Conservation (phyloP, 768 basidiomycete genomes). For the Clitopilus hobsonii region DNA sequence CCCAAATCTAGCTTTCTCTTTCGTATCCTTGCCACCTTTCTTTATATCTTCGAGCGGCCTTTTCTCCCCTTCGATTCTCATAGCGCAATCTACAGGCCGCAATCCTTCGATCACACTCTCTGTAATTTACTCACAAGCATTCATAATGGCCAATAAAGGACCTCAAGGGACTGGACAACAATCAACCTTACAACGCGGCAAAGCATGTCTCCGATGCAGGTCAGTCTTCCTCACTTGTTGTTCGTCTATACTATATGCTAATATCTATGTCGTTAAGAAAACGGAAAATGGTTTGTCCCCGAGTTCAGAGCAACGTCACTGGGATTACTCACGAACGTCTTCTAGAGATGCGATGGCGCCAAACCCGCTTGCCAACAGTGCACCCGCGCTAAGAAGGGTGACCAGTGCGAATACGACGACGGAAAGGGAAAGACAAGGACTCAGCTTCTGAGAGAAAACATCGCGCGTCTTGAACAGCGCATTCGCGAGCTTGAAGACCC, state of each 20-base stretch:
- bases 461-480: conserved; percentile 65
- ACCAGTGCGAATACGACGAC: conserved; percentile 78
- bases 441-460: conserved; percentile 73
- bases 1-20: conserved; percentile 17
- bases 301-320: background rate
- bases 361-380: conserved; percentile 82
- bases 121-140: conserved; percentile 25
- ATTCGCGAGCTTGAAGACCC: conserved; percentile 75
- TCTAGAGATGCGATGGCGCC: conserved; percentile 69
- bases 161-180: conserved; percentile 27
- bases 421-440: conserved; percentile 82
- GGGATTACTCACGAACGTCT: conserved; percentile 7
- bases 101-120: conserved; percentile 18
- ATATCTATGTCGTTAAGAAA: conserved; percentile 37
- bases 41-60: conserved; percentile 16
- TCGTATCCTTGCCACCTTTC: conserved; percentile 15
- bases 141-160: conserved; percentile 48
- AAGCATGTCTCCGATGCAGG: conserved; percentile 73
- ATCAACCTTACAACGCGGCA: conserved; percentile 58
- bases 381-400: conserved; percentile 69
- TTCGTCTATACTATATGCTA: conserved; percentile 7
- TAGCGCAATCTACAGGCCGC: conserved; percentile 2
- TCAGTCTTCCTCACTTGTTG: conserved; percentile 20
- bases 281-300: conserved; percentile 56
- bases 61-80: conserved; percentile 26